These are phyloP conservation scores for Cenchrus purpureus DNA, from an alignment of 176 grass and related monocot genomes.

Conservation along the genomic window DNA sequence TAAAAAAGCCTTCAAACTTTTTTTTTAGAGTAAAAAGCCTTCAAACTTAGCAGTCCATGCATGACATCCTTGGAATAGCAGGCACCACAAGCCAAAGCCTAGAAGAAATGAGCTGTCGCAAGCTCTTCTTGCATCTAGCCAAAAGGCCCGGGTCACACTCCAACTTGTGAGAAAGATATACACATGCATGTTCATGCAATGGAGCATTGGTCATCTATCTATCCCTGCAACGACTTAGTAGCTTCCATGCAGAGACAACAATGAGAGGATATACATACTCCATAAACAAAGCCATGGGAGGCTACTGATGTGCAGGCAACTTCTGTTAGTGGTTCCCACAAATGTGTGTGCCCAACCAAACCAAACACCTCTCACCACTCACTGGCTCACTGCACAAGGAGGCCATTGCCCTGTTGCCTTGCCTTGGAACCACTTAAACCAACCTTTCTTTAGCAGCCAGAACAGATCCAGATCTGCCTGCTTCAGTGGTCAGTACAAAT, in stretches of 20 bases:
- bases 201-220: conserved; percentile 19
- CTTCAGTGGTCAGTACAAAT: conserved; percentile 36
- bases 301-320: conserved; percentile 27
- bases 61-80: conserved; percentile 41
- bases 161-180: conserved; percentile 39
- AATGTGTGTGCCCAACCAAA: conserved; percentile 34
- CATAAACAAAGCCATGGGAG: conserved; percentile 33
- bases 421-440: conserved; percentile 41
- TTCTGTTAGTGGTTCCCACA: conserved; percentile 42
- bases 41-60: conserved; percentile 17
- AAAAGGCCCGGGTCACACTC: conserved; percentile 44
- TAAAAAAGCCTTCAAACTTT: conserved; percentile 7
- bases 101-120: conserved; percentile 35
- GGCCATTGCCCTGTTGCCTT: conserved; percentile 33
- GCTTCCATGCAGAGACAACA: background rate
- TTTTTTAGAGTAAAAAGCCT: too few relatives aligned
- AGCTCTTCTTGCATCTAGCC: conserved; percentile 33
- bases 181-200: background rate
- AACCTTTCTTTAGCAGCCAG: conserved; percentile 45
- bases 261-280: background rate
- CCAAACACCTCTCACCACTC: conserved; percentile 8
- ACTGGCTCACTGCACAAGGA: conserved; percentile 18
- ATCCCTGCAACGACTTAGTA: background rate
- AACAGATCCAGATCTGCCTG: conserved; percentile 51
- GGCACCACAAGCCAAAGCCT: conserved; percentile 19